phyloP scores from a whole-genome alignment of 2,329 filamentous ascomycete species.

The Beauveria brongniartii region DNA sequence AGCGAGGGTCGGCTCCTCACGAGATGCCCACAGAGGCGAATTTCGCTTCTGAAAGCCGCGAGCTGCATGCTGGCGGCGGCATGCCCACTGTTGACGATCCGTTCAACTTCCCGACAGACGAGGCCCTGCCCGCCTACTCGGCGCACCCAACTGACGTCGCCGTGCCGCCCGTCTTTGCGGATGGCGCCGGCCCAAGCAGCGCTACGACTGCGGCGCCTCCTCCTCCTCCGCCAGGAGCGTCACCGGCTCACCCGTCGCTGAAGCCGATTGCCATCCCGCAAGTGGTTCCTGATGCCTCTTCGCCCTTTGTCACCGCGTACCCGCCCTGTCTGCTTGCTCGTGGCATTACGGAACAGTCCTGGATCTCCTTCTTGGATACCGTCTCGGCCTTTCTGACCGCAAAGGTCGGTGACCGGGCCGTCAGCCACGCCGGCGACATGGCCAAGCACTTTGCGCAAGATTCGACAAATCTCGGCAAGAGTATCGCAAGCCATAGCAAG shows the following conservation, averaged over 20 bases:
- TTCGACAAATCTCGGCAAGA: conserved; percentile 29
- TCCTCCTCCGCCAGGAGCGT: conserved; percentile 4
- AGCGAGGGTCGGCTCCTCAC: neutral
- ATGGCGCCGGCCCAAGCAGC: conserved; percentile 2
- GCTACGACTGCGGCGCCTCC: neutral
- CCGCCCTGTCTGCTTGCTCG: conserved; percentile 28
- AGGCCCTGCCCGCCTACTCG: conserved; percentile 23
- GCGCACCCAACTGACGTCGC: neutral
- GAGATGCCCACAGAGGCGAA: conserved; percentile 9
- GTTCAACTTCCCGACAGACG: conserved; percentile 31
- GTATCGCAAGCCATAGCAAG: conserved; percentile 29
- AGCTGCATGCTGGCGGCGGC: neutral
- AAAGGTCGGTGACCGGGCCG: conserved; percentile 34
- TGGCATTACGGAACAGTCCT: conserved; percentile 28
- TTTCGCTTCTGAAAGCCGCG: neutral
- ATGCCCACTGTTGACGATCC: conserved; percentile 26
- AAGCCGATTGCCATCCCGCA: conserved; percentile 35
- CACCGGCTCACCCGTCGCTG: conserved; percentile 1
- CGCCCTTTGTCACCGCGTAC: conserved; percentile 33
- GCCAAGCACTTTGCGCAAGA: conserved; percentile 27
- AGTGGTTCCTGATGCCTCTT: conserved; percentile 22
- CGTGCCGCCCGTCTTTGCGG: neutral
- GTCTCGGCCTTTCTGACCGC: conserved; percentile 39
- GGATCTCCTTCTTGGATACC: conserved; percentile 29
- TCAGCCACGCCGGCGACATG: conserved; percentile 35